phyloP scores from a whole-genome alignment of 495 filamentous ascomycete genomes.

The Hapsidospora chrysogenum region DNA sequence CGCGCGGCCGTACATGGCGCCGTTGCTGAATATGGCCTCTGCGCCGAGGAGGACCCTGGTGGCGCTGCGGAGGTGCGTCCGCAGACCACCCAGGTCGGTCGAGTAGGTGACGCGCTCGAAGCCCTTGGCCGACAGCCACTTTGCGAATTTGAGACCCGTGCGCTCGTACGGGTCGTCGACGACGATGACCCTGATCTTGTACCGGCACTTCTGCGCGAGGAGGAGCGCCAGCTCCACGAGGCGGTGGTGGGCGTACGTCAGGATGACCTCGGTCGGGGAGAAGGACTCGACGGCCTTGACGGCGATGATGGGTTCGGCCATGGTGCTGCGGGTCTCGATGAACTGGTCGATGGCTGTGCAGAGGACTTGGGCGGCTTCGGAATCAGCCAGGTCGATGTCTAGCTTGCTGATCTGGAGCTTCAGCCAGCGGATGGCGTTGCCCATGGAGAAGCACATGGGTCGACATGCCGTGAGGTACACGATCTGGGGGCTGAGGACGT shows the following conservation, averaged over 20 bases:
- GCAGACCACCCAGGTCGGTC: constrained; percentile 52
- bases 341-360: constrained; percentile 74
- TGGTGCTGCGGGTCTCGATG: constrained; percentile 74
- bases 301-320: constrained; percentile 74
- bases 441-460: constrained; percentile 83
- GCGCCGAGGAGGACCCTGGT: constrained; percentile 77
- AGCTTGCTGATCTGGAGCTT: constrained; percentile 78
- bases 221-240: constrained; percentile 68
- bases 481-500: constrained; percentile 84
- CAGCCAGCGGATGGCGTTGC: constrained; percentile 86
- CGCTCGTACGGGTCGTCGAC: constrained; percentile 72
- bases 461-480: constrained; percentile 84
- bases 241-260: constrained; percentile 79
- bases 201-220: constrained; percentile 39
- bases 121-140: constrained; percentile 45
- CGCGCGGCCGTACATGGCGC: constrained; percentile 67
- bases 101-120: constrained; percentile 59
- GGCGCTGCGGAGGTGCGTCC: constrained; percentile 52
- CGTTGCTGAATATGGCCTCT: constrained; percentile 82
- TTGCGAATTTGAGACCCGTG: constrained; percentile 53
- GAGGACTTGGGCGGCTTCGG: constrained; percentile 57
- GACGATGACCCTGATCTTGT: constrained; percentile 66
- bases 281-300: constrained; percentile 53
- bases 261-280: constrained; percentile 59
- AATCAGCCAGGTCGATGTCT: constrained; percentile 65